Evolutionary conservation across 1,284 basidiomycete genomes (phyloP).

Genomic region (Pseudozyma sp.): DNA sequence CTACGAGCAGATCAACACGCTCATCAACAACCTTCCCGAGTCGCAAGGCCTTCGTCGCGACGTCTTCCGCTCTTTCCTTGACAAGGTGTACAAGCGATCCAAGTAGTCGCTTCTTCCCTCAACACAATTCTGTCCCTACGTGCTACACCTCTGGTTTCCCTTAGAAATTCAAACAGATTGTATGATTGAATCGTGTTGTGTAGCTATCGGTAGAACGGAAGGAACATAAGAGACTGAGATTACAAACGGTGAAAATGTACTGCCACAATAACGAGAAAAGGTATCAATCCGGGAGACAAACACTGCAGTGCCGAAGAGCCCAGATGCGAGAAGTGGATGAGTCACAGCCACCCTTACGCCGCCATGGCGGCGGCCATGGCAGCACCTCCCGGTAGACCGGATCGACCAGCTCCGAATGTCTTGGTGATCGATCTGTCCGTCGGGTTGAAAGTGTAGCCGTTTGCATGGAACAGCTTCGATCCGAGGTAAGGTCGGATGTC

Average conservation of each 20-base stretch:
- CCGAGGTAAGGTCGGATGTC: slow-evolving; percentile 86
- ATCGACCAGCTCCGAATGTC: slow-evolving; percentile 49
- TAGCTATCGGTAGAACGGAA: neutral
- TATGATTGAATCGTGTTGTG: no score
- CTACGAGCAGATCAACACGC: slow-evolving; percentile 72
- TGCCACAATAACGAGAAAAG: neutral
- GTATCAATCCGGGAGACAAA: neutral
- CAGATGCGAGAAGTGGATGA: neutral
- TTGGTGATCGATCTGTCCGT: slow-evolving; percentile 60
- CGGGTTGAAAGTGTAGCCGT: slow-evolving; percentile 78
- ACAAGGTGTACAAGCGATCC: slow-evolving; percentile 83
- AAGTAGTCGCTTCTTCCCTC: slow-evolving; percentile 53
- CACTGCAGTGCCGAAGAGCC: neutral
- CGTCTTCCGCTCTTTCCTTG: slow-evolving; percentile 85
- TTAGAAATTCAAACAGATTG: no score
- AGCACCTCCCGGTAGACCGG: slow-evolving; percentile 17
- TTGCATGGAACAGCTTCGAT: slow-evolving; percentile 85
- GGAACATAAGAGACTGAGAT: neutral
- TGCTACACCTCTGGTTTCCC: neutral
- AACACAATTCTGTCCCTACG: neutral
- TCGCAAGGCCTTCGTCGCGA: slow-evolving; percentile 75
- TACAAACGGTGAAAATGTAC: neutral
- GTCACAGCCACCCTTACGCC: slow-evolving; percentile 5
- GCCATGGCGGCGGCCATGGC: slow-evolving; percentile 31
- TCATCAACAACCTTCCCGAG: slow-evolving; percentile 64